phyloP scores from a whole-genome alignment of 495 filamentous ascomycete genomes.

The Lepidopterella palustris region DNA sequence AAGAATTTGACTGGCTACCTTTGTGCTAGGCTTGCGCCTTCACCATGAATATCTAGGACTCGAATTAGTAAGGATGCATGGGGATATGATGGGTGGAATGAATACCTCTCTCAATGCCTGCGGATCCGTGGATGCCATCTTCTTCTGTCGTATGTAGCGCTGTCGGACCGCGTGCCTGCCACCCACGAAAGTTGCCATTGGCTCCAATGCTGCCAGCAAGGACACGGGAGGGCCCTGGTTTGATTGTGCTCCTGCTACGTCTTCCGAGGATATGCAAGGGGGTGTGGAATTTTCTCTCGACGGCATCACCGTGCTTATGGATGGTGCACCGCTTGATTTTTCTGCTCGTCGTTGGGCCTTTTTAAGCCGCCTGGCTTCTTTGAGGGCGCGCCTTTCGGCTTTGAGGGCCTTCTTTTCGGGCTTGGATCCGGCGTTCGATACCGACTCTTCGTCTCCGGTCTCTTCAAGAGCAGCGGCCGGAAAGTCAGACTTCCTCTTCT shows the following conservation, averaged over 20 bases:
- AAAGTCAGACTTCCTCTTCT: conserved; percentile 26
- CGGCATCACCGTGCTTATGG: background rate
- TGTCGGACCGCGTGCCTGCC: conserved; percentile 59
- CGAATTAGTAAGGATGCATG: background rate
- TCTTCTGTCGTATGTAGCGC: conserved; percentile 73
- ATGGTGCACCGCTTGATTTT: conserved; percentile 15
- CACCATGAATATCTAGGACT: conserved; percentile 33
- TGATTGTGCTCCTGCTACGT: conserved; percentile 9
- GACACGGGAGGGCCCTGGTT: conserved; percentile 31
- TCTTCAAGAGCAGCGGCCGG: conserved; percentile 31
- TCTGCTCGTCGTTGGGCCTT: conserved; percentile 39
- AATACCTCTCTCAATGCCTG: conserved; percentile 71
- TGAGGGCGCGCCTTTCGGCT: conserved; percentile 25
- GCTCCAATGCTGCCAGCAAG: conserved; percentile 42
- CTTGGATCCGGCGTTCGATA: conserved; percentile 21
- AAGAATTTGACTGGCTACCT: too few species aligned
- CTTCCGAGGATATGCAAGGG: conserved; percentile 2
- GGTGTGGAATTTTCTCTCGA: conserved; percentile 25
- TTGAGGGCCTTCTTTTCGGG: conserved; percentile 21
- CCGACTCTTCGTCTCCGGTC: conserved; percentile 34
- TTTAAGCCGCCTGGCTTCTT: conserved; percentile 27
- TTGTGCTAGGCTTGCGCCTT: conserved; percentile 27
- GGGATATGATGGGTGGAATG: background rate
- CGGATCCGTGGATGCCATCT: conserved; percentile 61
- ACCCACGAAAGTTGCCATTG: conserved; percentile 22